A percentile compares a stretch with the other conserved stretches of the same genome.
Evolutionary conservation across 192 early-diverging fungal genomes (phyloP).

Genomic region (Podila epigama): DNA sequence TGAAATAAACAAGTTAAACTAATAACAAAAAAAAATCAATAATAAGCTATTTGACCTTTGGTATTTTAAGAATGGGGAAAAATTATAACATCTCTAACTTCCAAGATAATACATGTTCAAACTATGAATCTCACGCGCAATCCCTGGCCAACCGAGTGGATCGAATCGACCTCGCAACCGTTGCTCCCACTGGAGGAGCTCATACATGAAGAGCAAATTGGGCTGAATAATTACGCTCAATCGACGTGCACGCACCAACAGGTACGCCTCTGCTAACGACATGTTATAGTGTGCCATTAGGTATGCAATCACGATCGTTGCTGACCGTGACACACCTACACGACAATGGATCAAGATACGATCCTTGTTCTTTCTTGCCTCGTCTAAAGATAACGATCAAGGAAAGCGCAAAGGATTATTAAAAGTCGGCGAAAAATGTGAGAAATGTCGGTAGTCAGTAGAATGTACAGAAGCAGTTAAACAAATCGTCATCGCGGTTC

Average conservation of each 20-base stretch:
- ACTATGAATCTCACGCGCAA: slow-evolving; percentile 59
- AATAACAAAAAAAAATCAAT: too few species aligned
- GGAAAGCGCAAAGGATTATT: neutral
- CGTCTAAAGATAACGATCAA: slow-evolving; percentile 40
- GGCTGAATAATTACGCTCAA: slow-evolving; percentile 72
- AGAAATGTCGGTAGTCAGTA: too few species aligned
- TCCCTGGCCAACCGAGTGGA: slow-evolving; percentile 55
- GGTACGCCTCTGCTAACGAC: slow-evolving; percentile 60
- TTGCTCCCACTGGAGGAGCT: slow-evolving; percentile 67
- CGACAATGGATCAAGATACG: slow-evolving; percentile 64
- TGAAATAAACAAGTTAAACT: too few species aligned
- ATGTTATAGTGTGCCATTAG: slow-evolving; percentile 60
- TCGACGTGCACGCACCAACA: slow-evolving; percentile 64
- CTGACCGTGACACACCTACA: slow-evolving; percentile 65
- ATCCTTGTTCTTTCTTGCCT: slow-evolving; percentile 48
- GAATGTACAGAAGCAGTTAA: too few species aligned
- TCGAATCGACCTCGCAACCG: slow-evolving; percentile 43
- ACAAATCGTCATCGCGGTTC: too few species aligned
- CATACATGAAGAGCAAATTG: slow-evolving; percentile 70
- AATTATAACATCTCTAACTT: too few species aligned
- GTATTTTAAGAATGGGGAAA: too few species aligned
- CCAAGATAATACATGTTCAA: slow-evolving; percentile 65
- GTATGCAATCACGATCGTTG: slow-evolving; percentile 65
- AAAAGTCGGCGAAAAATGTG: neutral
- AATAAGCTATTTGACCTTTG: too few species aligned